Base-by-base conservation (phyloP, 1,139 yeast genomes). In the Pichia sp. region DNA sequence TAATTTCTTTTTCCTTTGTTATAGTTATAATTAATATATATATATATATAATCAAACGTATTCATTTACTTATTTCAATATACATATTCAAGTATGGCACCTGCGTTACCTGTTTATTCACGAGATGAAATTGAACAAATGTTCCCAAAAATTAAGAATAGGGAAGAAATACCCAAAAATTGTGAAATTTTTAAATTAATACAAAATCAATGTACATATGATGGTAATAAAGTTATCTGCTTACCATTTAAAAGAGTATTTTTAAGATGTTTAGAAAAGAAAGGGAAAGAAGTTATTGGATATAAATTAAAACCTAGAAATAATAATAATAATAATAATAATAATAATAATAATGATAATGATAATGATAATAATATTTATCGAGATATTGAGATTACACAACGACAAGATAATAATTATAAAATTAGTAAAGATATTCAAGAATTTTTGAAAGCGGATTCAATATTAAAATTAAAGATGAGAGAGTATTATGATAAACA, bases 171-270 rank as follows among this genome's bases (percentile, higher is more conserved):
- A 31, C 42, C 50, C 20, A 48, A 51, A 5, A 45, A 54, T 37
- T 63, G 67, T 42, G 36, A 50, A 23, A 42, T 62, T 3, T 56
- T 52, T 43, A 46, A 59, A 29, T 36, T 63, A 29, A 50, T 57
- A 0, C 67, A 63, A 43, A 53, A 59, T 42, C 66, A 62, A 39
- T 63, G 67, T 43, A 62, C 66, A 3, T 63, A 56, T 49, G 62
- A 61, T 43, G 65, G 66, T 2, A 49, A 55, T 36, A 53, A 54
- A 28, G 54, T 61, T 3, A 51, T 54, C n/a, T 63, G 67, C 48
- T 46, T 63, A 16, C 67, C 67, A 9, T 63, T 63, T 43, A 61
- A 55, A 39, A 45, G 67, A n/a, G 34, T 62, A 3, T 63, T 63
- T 53, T 56, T 62, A 16, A 46, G 63, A 41, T 63, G 67, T 49